Evolutionary conservation across 805 yeast genomes (phyloP), one percentile per base, ranked within the genome.

Genomic region (Candida loeiensis): DNA sequence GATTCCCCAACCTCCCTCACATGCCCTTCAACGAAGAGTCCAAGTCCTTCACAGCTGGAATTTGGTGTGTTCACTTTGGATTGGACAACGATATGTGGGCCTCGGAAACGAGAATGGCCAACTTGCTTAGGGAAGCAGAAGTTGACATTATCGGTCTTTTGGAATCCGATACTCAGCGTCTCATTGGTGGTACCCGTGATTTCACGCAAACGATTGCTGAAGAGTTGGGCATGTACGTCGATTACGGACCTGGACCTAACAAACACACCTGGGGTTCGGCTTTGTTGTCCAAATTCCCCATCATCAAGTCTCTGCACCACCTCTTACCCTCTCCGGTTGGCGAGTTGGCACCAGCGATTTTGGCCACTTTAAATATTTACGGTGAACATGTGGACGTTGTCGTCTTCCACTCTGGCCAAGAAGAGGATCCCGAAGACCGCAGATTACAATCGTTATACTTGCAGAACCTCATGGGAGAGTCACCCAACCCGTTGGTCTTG

Each of bases 261-360:
- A 84, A 90, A 61, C 98, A 93, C 66, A 93, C 99, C 0, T 93
- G 99, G 99, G 99, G 99, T 30, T 84, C 90, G 36, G 93, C 93
- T 2, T 71, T 93, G 45, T 69, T 93, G 49, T 90, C 97, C 15
- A 88, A 90, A 58, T 93, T 91, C 75, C 99, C 99, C 21, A 93
- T 93, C 46, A 51, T 93, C 41, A 78, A 83, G 55, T 88, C 97
- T 2, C 80, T 89, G 1, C 99, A 93, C 60, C 95, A 90, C 58
- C 71, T 93, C 50, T 67, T 91, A 41, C 99, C 99, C 3, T 86
- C 96, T 5, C 99, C 99, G 2, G 96, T 86, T 22, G 99, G 99
- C 13, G 99, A 93, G 69, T 72, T 93, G 39, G 99, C 99, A 0
- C 99, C 99, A 4, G 98, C 97, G 1, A 93, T 93, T 49, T 95